phyloP scores from a whole-genome alignment of 2,329 filamentous ascomycete species.

The Colletotrichum sp. region DNA sequence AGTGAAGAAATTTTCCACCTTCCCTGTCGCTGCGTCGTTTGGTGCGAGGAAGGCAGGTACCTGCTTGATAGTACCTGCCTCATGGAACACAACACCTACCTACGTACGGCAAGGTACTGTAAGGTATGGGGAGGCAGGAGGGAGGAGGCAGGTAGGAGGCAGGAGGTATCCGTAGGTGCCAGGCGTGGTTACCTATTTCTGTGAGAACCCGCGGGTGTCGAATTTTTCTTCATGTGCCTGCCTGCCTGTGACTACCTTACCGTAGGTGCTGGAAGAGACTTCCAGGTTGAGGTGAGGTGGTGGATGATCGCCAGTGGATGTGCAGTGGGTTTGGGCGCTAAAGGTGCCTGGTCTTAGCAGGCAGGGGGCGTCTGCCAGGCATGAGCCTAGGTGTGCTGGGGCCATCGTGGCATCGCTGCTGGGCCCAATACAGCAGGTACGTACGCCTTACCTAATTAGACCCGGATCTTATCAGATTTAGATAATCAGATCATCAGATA shows the following conservation, averaged over 20 bases:
- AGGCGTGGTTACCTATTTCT: background rate
- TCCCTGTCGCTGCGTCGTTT: conserved; percentile 5
- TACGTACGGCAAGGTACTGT: background rate
- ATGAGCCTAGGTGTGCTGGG: background rate
- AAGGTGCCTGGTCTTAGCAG: background rate
- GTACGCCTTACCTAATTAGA: conserved; percentile 19
- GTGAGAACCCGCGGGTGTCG: background rate
- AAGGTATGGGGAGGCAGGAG: background rate
- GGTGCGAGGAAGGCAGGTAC: background rate
- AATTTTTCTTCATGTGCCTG: background rate
- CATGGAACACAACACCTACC: background rate
- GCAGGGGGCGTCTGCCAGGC: background rate
- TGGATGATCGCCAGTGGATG: conserved; percentile 3
- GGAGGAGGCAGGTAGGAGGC: background rate
- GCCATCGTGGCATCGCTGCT: conserved; percentile 8
- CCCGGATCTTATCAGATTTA: conserved; percentile 16
- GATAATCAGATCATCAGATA: conserved; percentile 27
- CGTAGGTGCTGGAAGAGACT: background rate
- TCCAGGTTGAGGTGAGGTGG: background rate
- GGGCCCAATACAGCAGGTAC: conserved; percentile 5
- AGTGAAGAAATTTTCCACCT: conserved; percentile 18
- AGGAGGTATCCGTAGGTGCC: background rate
- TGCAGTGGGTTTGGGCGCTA: conserved; percentile 3
- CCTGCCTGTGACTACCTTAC: background rate
- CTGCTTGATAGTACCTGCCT: background rate